These are phyloP conservation scores for Stropharia rugosoannulata DNA, from an alignment of 768 basidiomycete genomes.

Conservation along the genomic window DNA sequence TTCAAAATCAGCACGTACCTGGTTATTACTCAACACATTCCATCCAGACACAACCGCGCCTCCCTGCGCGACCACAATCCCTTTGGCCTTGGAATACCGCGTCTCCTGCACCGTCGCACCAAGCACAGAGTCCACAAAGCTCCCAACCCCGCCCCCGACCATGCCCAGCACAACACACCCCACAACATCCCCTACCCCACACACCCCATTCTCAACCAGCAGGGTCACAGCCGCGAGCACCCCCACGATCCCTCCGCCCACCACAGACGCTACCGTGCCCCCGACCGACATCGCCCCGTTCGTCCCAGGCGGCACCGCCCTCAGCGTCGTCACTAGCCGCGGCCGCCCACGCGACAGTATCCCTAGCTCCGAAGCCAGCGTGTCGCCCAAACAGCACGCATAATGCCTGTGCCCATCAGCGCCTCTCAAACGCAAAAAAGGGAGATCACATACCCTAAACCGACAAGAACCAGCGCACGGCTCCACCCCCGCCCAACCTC, in stretches of 20 bases:
- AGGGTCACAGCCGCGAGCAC: slow-evolving; percentile 54
- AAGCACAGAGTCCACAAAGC: slow-evolving; percentile 82
- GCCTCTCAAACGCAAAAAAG: too few species aligned
- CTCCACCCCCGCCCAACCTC: slow-evolving; percentile 49
- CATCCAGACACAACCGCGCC: slow-evolving; percentile 60
- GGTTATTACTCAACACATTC: slow-evolving; percentile 80
- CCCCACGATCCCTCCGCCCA: slow-evolving; percentile 77
- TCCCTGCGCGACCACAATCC: slow-evolving; percentile 61
- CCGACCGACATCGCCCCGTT: slow-evolving; percentile 82
- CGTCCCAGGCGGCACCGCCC: slow-evolving; percentile 80
- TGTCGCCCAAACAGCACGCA: slow-evolving; percentile 88
- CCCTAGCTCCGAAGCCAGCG: slow-evolving; percentile 90
- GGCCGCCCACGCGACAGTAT: slow-evolving; percentile 74
- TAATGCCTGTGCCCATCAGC: slow-evolving; percentile 63
- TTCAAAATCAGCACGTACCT: slow-evolving; percentile 45
- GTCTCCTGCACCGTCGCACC: slow-evolving; percentile 88
- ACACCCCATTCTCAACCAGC: slow-evolving; percentile 59
- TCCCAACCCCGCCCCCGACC: slow-evolving; percentile 73
- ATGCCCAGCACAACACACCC: slow-evolving; percentile 59
- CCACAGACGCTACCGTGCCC: slow-evolving; percentile 71
- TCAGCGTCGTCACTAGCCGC: slow-evolving; percentile 75
- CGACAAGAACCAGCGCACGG: slow-evolving; percentile 59
- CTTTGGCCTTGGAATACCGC: slow-evolving; percentile 61
- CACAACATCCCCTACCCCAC: slow-evolving; percentile 40
- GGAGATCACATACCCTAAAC: slow-evolving; percentile 72